A percentile compares a stretch with the other conserved stretches of the same genome.
phyloP scores from a whole-genome alignment of 345 rosid species.

The Eucalyptus fibrosa region DNA sequence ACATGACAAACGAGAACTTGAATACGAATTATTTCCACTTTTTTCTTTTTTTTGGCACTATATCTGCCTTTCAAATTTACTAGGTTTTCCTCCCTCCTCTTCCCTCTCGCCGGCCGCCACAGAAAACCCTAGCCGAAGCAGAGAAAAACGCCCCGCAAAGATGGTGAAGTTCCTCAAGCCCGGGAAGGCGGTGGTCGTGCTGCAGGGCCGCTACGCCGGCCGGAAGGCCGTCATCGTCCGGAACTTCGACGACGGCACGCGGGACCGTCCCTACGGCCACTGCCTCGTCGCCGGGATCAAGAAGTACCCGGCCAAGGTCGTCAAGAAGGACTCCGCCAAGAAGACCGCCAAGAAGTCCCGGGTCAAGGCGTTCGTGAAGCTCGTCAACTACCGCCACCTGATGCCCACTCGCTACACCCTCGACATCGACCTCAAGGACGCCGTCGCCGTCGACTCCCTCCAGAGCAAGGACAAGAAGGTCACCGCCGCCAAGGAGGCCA shows the following conservation, averaged over 20 bases:
- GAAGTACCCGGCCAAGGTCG: not conserved
- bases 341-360: not conserved
- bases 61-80: not conserved
- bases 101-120: too few species aligned
- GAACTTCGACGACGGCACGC: not conserved
- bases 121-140: not conserved
- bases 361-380: not conserved
- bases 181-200: not conserved
- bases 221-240: not conserved
- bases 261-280: not conserved
- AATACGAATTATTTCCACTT: not conserved
- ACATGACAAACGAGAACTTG: not conserved
- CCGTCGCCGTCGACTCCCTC: not conserved
- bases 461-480: not conserved
- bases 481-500: not conserved
- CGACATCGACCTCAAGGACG: not conserved
- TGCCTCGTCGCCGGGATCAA: not conserved
- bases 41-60: not conserved
- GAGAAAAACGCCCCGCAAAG: not conserved
- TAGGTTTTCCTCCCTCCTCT: not conserved
- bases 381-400: not conserved
- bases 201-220: not conserved
- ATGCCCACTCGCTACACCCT: not conserved
- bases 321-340: not conserved
- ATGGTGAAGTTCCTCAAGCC: not conserved